These are phyloP conservation scores for Rhizomucor pusillus DNA, from an alignment of 371 early-diverging fungal species.

Conservation along the genomic window DNA sequence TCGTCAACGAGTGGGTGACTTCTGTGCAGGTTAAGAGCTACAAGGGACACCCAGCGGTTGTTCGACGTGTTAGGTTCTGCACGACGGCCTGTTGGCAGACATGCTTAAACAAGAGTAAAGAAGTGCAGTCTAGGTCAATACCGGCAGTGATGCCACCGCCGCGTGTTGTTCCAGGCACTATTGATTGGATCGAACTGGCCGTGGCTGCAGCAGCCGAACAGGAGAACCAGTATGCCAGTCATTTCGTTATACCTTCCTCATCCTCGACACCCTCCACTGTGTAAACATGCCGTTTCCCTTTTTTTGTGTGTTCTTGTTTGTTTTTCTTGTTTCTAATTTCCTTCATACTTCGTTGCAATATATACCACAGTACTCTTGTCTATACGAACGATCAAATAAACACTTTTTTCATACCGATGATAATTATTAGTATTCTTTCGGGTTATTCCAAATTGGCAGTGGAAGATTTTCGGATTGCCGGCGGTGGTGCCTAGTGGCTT, in stretches of 20 bases:
- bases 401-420: too few species aligned
- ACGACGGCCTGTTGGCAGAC: constrained; percentile 47
- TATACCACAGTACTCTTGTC: too few species aligned
- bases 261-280: too few species aligned
- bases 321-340: too few species aligned
- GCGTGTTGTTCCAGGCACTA: neutral
- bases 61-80: constrained; percentile 57
- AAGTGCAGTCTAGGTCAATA: neutral
- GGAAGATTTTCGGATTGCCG: neutral
- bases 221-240: too few species aligned
- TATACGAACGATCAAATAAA: too few species aligned
- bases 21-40: constrained; percentile 61
- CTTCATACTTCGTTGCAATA: too few species aligned
- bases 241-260: too few species aligned
- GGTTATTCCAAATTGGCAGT: constrained; percentile 1
- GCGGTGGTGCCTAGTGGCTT: neutral
- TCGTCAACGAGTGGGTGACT: constrained; percentile 63
- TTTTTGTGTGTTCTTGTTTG: too few species aligned
- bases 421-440: too few species aligned
- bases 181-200: constrained; percentile 6
- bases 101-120: constrained; percentile 16
- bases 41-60: constrained; percentile 60
- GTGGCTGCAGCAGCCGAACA: constrained; percentile 3
- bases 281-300: too few species aligned
- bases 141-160: neutral